Evolutionary conservation across 2,329 filamentous ascomycete genomes (phyloP), one percentile per base, ranked within the genome.

Genomic region (Alternaria gaisen): DNA sequence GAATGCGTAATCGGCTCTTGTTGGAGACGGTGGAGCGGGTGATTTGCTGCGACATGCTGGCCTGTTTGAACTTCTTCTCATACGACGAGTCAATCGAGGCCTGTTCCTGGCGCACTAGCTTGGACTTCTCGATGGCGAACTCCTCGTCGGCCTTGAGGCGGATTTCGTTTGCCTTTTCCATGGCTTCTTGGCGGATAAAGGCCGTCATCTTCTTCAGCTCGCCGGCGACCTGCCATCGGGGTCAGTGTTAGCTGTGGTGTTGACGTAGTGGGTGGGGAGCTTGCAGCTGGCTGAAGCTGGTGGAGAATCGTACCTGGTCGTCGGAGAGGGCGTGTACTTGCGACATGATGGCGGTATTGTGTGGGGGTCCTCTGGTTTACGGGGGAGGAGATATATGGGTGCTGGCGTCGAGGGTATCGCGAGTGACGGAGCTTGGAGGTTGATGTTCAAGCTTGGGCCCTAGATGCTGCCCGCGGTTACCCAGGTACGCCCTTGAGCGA

Each of bases 171-270:
- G 93, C 93, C 83, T 99, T 99, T 80, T 99, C 95, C 77, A 91
- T 88, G 61, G 95, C 95, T 85, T 99, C 95, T 84, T 98, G 95
- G 82, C 93, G 92, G 89, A 99, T 99, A 88, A 99, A 99, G 79
- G 94, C 94, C 62, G 95, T 98, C 95, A 99, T 99, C 88, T 99
- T 99, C 87, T 92, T 94, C 83, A 99, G 92, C 89, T 99, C 95
- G 83, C 92, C 90, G 83, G 92, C 90, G 87, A 99, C 95, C 93
- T 98, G 80, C 53, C 65, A 68, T 65, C 56, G 71, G 24, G 66
- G 59, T 41, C 50, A 46, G 47, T 36, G 64, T 76, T 74, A 76
- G 72, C 72, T 68, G 68, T 66, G 70, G 57, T 63, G 70, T 72
- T 63, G 68, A 66, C 66, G 62, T 69, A 75, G 72, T 65, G 65